Evolutionary conservation across 2,329 filamentous ascomycete genomes (phyloP).

Genomic region (Cryphonectria naterciae): DNA sequence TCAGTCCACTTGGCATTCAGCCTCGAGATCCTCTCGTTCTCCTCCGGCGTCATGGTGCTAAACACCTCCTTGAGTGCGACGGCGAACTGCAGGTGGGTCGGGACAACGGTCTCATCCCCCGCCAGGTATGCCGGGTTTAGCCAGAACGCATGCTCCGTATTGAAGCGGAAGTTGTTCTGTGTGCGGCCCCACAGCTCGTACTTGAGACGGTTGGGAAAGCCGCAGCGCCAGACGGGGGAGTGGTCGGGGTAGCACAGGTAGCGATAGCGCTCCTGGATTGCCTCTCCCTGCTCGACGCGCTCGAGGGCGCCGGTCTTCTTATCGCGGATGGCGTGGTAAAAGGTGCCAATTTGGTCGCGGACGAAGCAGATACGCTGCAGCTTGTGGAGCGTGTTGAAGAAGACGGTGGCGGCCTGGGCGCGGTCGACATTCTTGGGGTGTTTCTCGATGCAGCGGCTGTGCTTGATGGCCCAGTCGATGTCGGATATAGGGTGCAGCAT

Average conservation of each 20-base stretch:
- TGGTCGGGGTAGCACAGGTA: conserved; percentile 12
- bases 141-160: conserved; percentile 15
- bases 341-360: conserved; percentile 23
- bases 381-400: conserved; percentile 21
- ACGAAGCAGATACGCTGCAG: conserved; percentile 26
- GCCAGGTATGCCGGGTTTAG: conserved; percentile 7
- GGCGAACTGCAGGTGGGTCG: conserved; percentile 3
- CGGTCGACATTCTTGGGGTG: conserved; percentile 17
- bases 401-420: conserved; percentile 14
- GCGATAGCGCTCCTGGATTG: conserved; percentile 9
- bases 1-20: not conserved
- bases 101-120: conserved; percentile 10
- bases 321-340: conserved; percentile 15
- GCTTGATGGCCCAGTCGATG: conserved; percentile 23
- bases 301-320: not conserved
- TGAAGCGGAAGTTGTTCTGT: not conserved
- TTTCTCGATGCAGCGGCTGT: conserved; percentile 17
- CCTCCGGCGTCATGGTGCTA: conserved; percentile 3
- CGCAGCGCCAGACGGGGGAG: conserved; percentile 19
- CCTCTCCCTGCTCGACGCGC: conserved; percentile 13
- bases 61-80: not conserved
- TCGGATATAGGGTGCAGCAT: not conserved
- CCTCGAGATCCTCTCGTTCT: not conserved
- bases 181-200: conserved; percentile 14
- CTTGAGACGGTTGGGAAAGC: conserved; percentile 23